Percentiles rank a stretch among this genome's conserved stretches.
Evolutionary conservation across 768 basidiomycete genomes (phyloP).

Genomic region (Podaxis rugospora): DNA sequence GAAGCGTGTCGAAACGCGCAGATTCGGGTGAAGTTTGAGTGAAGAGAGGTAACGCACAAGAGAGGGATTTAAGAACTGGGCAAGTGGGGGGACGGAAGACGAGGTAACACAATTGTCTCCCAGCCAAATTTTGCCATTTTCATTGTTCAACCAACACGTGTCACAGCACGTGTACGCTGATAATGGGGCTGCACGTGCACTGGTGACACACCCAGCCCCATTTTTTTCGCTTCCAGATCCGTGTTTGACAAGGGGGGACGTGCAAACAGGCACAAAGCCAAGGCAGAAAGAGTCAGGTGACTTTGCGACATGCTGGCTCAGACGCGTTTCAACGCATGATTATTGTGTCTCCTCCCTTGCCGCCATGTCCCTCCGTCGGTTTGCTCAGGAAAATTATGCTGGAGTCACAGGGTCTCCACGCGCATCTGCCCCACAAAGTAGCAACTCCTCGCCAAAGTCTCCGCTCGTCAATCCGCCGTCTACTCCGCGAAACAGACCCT

Average conservation of each 20-base stretch:
- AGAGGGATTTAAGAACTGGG: constrained; percentile 16
- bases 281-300: neutral
- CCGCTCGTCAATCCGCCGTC: constrained; percentile 28
- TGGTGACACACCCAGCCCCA: constrained; percentile 5
- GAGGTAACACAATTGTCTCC: constrained; percentile 21
- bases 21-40: constrained; percentile 15
- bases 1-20: constrained; percentile 18
- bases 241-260: constrained; percentile 4
- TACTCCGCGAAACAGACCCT: constrained; percentile 43
- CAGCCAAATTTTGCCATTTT: constrained; percentile 31
- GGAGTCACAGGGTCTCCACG: constrained; percentile 19
- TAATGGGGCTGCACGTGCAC: constrained; percentile 25
- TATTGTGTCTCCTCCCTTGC: neutral
- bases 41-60: constrained; percentile 22
- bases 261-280: neutral
- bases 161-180: constrained; percentile 23
- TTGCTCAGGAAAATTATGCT: constrained; percentile 50
- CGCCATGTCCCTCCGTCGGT: constrained; percentile 53
- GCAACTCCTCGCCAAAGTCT: constrained; percentile 21
- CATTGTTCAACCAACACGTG: constrained; percentile 49
- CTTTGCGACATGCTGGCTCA: neutral
- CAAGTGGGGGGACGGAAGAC: constrained; percentile 21
- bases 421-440: constrained; percentile 30
- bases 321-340: constrained; percentile 13
- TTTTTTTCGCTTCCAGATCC: neutral